Conservation (phyloP, 306 rosid species). For the Quercus agrifolia region DNA sequence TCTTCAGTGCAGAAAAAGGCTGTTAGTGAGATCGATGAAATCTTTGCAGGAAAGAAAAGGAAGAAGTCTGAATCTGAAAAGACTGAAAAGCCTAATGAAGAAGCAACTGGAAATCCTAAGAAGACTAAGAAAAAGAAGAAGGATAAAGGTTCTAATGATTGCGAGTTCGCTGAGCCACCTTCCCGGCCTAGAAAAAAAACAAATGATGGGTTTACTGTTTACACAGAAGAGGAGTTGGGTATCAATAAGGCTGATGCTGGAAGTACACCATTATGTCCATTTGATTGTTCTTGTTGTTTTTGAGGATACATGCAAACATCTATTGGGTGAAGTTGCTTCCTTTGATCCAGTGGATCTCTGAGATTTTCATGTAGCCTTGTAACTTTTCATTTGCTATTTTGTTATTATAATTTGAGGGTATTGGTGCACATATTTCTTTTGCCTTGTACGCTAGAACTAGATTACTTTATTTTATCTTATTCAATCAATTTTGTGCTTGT, state of each 20-base stretch:
- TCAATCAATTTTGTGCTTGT: not conserved
- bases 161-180: slow-evolving; percentile 30
- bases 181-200: slow-evolving; percentile 48
- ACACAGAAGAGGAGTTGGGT: slow-evolving; percentile 70
- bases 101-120: slow-evolving; percentile 16
- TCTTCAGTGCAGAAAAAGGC: slow-evolving; percentile 28
- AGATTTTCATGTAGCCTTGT: slow-evolving; percentile 5
- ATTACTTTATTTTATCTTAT: not conserved
- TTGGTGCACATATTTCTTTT: not conserved
- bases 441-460: not conserved
- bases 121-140: slow-evolving; percentile 41
- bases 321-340: not conserved
- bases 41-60: slow-evolving; percentile 60
- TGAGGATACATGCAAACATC: slow-evolving; percentile 21
- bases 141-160: slow-evolving; percentile 8
- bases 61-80: slow-evolving; percentile 34
- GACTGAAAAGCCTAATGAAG: slow-evolving; percentile 18
- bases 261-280: slow-evolving; percentile 73
- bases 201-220: slow-evolving; percentile 56
- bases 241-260: slow-evolving; percentile 58
- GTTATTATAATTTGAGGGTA: not conserved
- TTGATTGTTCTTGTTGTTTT: slow-evolving; percentile 87
- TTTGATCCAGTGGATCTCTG: not conserved
- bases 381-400: slow-evolving; percentile 2
- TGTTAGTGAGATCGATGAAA: slow-evolving; percentile 63